Evolutionary conservation across 768 basidiomycete genomes (phyloP), one percentile per base, ranked within the genome.

Genomic region (Serpula lacrymans): DNA sequence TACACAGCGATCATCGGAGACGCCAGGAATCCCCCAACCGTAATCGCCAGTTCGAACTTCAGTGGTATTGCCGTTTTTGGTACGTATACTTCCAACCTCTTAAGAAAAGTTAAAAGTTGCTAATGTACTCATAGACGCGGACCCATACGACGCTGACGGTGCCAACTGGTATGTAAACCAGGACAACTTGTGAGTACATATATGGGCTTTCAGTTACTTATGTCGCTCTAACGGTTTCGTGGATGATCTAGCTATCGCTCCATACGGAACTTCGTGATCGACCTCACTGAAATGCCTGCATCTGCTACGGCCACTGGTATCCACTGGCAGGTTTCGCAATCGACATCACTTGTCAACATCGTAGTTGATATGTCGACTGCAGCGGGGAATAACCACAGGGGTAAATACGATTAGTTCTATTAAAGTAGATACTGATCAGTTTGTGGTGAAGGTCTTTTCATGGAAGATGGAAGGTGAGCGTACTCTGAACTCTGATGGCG

Each of bases 1-100:
- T 82, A 82, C 54, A 82, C 81, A 1, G 75, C 80, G 53, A 59
- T 85, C 33, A 75, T 87, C 30, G 84, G 84, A 13, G 84, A 84
- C 57, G 76, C 80, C 1, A 73, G 70, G 44, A 59, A 61, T 17
- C 78, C 72, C 11, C 84, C 82, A 1, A 83, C 74, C 1, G 62
- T 85, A 8, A 64, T 77, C 23, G 83, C 82, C 1, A 58, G 71
- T 4, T 45, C 74, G 1, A 61, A 55, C 12, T 87, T 85, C 58
- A 57, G 55, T 27, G 83, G 80, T 12, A 70, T 82, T 47, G 82
- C 82, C 17, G 77, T 85, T 25, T 82, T 85, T 46, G 83, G 81
- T 83, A 36, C 17, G 67, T 54, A 16, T 6, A 14, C 6, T 33
- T n/a, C n/a, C n/a, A 6, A n/a, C n/a, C n/a, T n/a, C n/a, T n/a